Evolutionary conservation across 2,329 filamentous ascomycete genomes (phyloP), one percentile per base, ranked within the genome.

Genomic region (Aureobasidium melanogenum): DNA sequence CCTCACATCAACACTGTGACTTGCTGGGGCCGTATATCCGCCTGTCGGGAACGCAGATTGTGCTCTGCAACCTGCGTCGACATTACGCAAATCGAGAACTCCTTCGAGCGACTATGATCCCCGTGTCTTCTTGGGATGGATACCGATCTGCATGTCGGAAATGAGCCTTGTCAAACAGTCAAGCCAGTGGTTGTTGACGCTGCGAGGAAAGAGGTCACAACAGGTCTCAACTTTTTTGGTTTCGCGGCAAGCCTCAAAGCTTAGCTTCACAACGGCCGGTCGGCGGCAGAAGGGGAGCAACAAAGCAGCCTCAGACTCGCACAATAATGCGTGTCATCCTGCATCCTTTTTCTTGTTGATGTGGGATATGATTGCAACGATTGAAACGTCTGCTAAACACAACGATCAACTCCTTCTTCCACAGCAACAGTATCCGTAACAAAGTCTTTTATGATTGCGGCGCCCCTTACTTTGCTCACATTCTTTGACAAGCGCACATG

Each of bases 151-250:
- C 56, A 50, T 50, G 30, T 34, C 44, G 56, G 56, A 59, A 59
- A 59, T 59, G 43, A 50, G 56, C 12, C 24, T 41, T 59, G 56
- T 48, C 56, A 46, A 57, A 59, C 56, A 59, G 39, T 59, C 44
- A 38, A 56, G 39, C 30, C 41, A 46, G 56, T 39, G 22, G 32
- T 30, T 58, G 55, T 58, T 58, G 55, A 58, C 56, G 41, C 8
- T 3, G 41, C 28, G 41, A 57, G 26, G 41, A 22, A 57, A 24
- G 54, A 36, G 19, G 38, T 43, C 52, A 44, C 52, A 56, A 56
- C 52, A 55, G 38, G 22, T 43, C 36, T 55, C 38, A 55, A 43
- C 26, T 56, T 43, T 43, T 50, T 32, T 44, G 39, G 39, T 39
- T 54, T 54, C 32, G 47, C 47, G 30, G 47, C 47, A 51, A 51